These are phyloP conservation scores for Clitoria ternatea DNA, from an alignment of 306 rosid genomes.

Conservation along the genomic window DNA sequence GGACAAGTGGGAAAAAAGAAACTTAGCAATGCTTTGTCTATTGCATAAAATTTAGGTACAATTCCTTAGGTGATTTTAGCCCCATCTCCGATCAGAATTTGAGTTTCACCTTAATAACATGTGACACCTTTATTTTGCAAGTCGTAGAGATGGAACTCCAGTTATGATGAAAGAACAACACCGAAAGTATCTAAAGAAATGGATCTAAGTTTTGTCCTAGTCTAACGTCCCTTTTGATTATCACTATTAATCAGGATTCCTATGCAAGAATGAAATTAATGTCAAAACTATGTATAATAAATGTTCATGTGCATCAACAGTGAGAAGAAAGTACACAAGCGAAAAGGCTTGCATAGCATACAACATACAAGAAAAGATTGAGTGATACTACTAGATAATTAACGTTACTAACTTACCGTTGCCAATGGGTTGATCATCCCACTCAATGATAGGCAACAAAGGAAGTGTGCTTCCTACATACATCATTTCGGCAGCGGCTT, in stretches of 20 bases:
- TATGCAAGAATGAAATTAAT: neutral
- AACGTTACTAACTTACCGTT: conserved; percentile 47
- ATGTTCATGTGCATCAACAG: neutral
- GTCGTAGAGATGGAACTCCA: too few relatives aligned
- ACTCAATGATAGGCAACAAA: conserved; percentile 62
- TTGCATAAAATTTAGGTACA: too few relatives aligned
- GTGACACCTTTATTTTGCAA: too few relatives aligned
- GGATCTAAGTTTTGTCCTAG: too few relatives aligned
- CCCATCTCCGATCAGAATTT: too few relatives aligned
- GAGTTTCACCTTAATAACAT: too few relatives aligned
- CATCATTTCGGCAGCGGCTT: conserved; percentile 80
- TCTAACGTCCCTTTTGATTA: too few relatives aligned
- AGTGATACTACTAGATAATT: neutral
- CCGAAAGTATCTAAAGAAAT: too few relatives aligned
- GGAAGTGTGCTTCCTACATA: conserved; percentile 92
- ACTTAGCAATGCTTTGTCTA: neutral
- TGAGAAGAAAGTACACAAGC: neutral
- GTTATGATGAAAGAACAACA: too few relatives aligned
- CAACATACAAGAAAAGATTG: neutral
- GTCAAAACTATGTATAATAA: neutral
- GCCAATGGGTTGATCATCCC: conserved; percentile 83
- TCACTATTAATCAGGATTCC: neutral
- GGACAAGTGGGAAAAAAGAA: neutral
- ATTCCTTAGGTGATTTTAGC: too few relatives aligned
- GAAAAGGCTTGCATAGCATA: conserved; percentile 1